Percentiles rank a stretch among this genome's conserved stretches.
These are phyloP conservation scores for Sedum album DNA, from an alignment of 164 flowering plant genomes.

Conservation along the genomic window DNA sequence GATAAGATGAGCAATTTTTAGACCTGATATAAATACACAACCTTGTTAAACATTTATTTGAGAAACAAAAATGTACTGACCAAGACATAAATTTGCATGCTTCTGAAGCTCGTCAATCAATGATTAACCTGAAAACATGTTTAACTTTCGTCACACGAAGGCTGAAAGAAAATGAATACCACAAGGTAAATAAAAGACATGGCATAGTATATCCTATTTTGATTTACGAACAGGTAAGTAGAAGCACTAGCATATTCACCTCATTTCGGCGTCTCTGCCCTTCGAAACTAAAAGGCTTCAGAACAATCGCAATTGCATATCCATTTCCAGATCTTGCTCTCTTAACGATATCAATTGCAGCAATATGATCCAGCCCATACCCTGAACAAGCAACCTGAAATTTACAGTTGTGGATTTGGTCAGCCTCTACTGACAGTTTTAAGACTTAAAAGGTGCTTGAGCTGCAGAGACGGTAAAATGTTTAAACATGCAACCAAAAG, in stretches of 20 bases:
- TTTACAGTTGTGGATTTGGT: background rate
- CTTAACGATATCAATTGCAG: conserved; percentile 49
- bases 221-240: background rate
- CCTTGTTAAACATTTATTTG: background rate
- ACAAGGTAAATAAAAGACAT: background rate
- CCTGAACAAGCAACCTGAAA: conserved; percentile 79
- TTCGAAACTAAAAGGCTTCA: conserved; percentile 92
- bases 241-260: conserved; percentile 27
- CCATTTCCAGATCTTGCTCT: conserved; percentile 43
- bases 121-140: conserved; percentile 41
- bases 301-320: conserved; percentile 45
- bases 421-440: background rate
- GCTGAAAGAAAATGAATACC: background rate
- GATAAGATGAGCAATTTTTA: background rate
- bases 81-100: conserved; percentile 51
- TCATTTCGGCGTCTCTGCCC: conserved; percentile 80
- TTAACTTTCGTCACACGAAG: background rate
- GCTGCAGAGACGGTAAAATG: background rate
- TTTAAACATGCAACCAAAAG: conserved; percentile 1
- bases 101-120: conserved; percentile 52
- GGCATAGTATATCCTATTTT: background rate
- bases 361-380: conserved; percentile 56
- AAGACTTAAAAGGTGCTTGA: background rate
- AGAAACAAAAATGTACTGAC: conserved; percentile 31
- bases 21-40: background rate